A percentile compares a stretch with the other conserved stretches of the same genome.
Evolutionary conservation across 2,329 filamentous ascomycete genomes (phyloP).

Genomic region (Basipetospora chlamydospora): DNA sequence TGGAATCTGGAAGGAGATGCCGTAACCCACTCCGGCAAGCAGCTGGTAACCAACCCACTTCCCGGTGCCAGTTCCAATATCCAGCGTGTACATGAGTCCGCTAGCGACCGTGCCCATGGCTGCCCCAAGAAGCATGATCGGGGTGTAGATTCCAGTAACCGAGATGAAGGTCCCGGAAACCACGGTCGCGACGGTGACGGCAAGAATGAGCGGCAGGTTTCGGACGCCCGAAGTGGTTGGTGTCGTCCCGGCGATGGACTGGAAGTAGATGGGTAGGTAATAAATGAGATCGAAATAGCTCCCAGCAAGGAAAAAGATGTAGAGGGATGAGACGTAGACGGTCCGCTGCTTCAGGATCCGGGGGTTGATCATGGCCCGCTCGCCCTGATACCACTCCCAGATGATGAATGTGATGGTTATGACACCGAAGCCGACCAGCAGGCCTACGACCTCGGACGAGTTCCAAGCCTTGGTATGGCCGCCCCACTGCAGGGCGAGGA

Average conservation of each 20-base stretch:
- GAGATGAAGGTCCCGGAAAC: constrained; percentile 23
- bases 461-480: constrained; percentile 29
- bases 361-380: constrained; percentile 27
- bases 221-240: constrained; percentile 26
- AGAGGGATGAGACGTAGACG: constrained; percentile 21
- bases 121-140: constrained; percentile 29
- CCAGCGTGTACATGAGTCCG: constrained; percentile 27
- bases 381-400: constrained; percentile 26
- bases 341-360: constrained; percentile 24
- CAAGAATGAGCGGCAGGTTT: constrained; percentile 29
- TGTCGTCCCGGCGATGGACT: constrained; percentile 23
- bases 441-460: constrained; percentile 24
- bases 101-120: constrained; percentile 26
- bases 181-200: constrained; percentile 26
- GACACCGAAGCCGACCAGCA: constrained; percentile 23
- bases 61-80: constrained; percentile 21
- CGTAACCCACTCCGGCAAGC: constrained; percentile 31
- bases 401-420: constrained; percentile 20
- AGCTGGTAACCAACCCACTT: constrained; percentile 41
- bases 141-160: constrained; percentile 25
- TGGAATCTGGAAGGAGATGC: constrained; percentile 30
- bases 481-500: constrained; percentile 33
- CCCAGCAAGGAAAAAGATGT: constrained; percentile 27
- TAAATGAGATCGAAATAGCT: constrained; percentile 29
- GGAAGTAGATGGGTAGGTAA: constrained; percentile 33